Evolutionary conservation across 164 flowering plant species (phyloP).

Genomic region (Sextonia rubra): DNA sequence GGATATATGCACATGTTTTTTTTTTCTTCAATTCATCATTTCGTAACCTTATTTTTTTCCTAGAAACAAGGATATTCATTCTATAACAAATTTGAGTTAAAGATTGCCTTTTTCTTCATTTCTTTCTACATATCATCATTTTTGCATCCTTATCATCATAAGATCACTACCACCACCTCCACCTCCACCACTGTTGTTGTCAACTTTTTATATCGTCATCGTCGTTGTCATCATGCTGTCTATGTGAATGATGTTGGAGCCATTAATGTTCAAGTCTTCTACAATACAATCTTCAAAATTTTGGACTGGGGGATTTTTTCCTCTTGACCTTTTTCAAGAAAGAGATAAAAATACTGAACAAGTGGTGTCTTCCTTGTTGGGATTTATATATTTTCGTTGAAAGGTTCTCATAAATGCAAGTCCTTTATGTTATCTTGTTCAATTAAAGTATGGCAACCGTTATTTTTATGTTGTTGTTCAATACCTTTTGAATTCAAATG

Average conservation of each 20-base stretch:
- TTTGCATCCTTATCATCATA: neutral
- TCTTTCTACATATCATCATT: neutral
- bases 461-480: neutral
- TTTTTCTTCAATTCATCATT: too few species aligned
- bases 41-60: too few species aligned
- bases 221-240: too few species aligned
- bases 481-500: neutral
- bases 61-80: neutral
- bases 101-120: neutral
- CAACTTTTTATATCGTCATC: neutral
- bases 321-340: too few species aligned
- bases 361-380: neutral
- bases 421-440: neutral
- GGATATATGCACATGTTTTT: neutral
- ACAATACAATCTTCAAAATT: neutral
- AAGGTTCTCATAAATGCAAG: neutral
- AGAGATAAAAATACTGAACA: neutral
- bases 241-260: too few species aligned
- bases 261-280: neutral
- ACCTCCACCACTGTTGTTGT: neutral
- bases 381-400: neutral
- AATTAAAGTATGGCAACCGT: neutral
- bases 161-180: neutral
- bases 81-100: neutral
- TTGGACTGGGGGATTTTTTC: neutral